Percentiles rank a stretch among this genome's conserved stretches.
Evolutionary conservation across 768 basidiomycete genomes (phyloP).

Genomic region (Candolleomyces efflorescens): DNA sequence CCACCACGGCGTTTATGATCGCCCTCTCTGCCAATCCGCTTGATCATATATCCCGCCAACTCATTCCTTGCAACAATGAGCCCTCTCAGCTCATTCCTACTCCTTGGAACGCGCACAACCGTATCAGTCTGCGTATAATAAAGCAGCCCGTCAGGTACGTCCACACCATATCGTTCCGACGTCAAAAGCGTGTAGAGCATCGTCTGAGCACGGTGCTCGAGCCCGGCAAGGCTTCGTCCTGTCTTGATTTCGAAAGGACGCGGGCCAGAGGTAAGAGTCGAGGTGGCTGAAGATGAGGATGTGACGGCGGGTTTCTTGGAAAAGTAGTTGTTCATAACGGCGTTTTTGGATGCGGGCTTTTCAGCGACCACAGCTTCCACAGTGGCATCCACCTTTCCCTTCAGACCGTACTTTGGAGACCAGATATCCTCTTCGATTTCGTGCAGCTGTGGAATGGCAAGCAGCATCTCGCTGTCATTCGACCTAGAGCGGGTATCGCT

Average conservation of each 20-base stretch:
- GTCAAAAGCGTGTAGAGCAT: constrained; percentile 94
- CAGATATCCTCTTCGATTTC: constrained; percentile 98
- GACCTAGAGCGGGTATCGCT: constrained; percentile 58
- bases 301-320: neutral
- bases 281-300: neutral
- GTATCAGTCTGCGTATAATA: constrained; percentile 91
- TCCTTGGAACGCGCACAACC: constrained; percentile 75
- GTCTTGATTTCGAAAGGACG: constrained; percentile 97
- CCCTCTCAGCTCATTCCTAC: constrained; percentile 78
- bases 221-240: constrained; percentile 64
- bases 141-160: constrained; percentile 78
- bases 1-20: neutral
- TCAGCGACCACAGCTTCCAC: constrained; percentile 65
- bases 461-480: constrained; percentile 43
- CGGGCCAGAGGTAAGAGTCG: constrained; percentile 30
- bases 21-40: constrained; percentile 29
- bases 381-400: constrained; percentile 93
- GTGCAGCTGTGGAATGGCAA: constrained; percentile 73
- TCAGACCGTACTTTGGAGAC: constrained; percentile 92
- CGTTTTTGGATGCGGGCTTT: constrained; percentile 19
- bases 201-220: constrained; percentile 97
- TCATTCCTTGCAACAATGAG: constrained; percentile 82
- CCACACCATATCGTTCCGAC: constrained; percentile 83
- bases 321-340: constrained; percentile 15
- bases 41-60: constrained; percentile 73